These are phyloP conservation scores for Phaeosphaeria sp. DNA, from an alignment of 2,329 filamentous ascomycete genomes.

Conservation along the genomic window DNA sequence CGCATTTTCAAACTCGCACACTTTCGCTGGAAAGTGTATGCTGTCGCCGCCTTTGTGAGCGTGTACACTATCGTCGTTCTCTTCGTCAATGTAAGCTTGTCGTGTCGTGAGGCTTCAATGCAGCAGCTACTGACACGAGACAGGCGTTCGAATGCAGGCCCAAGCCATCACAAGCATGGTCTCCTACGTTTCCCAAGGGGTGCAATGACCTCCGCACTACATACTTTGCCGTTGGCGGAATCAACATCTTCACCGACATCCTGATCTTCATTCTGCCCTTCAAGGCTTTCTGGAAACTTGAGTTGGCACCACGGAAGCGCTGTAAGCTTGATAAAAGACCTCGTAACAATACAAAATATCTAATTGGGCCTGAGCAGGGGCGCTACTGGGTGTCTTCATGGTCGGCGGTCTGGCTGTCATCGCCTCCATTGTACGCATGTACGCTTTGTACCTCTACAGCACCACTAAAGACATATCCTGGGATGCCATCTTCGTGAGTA, in stretches of 20 bases:
- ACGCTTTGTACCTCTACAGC: slow-evolving; percentile 23
- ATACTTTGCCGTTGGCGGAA: slow-evolving; percentile 22
- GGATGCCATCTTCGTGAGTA: slow-evolving; percentile 19
- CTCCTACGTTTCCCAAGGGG: slow-evolving; percentile 21
- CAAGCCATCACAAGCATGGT: slow-evolving; percentile 20
- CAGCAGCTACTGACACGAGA: neutral
- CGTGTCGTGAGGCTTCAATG: too few species aligned
- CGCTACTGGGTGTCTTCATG: slow-evolving; percentile 26
- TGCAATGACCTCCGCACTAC: slow-evolving; percentile 24
- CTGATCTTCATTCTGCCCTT: slow-evolving; percentile 25
- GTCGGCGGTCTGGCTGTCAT: slow-evolving; percentile 23
- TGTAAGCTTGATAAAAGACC: neutral
- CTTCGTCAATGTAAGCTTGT: slow-evolving; percentile 19
- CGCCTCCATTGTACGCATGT: slow-evolving; percentile 26
- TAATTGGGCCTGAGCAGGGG: slow-evolving; percentile 2
- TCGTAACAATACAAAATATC: neutral
- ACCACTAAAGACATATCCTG: slow-evolving; percentile 21
- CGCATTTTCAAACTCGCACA: slow-evolving; percentile 21
- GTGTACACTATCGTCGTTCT: slow-evolving; percentile 14
- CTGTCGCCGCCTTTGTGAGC: slow-evolving; percentile 10
- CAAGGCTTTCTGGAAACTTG: slow-evolving; percentile 17
- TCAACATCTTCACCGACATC: slow-evolving; percentile 27
- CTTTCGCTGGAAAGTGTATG: slow-evolving; percentile 13
- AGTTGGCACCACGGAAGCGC: slow-evolving; percentile 18
- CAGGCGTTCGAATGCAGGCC: slow-evolving; percentile 28